Conservation (phyloP, 768 basidiomycete genomes). For the Mycena chlorophos region DNA sequence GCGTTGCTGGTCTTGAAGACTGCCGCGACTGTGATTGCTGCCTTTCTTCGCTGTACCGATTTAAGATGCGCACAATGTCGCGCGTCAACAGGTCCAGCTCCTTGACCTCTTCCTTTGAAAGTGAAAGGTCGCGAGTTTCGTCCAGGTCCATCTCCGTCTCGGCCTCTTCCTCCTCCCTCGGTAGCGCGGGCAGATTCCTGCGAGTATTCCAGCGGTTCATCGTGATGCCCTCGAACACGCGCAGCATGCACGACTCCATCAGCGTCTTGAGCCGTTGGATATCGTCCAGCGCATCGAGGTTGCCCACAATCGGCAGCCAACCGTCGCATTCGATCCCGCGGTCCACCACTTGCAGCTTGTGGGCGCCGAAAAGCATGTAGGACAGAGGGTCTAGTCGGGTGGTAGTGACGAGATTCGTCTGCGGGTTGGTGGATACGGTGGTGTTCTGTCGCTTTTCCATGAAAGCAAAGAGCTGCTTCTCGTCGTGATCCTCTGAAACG, state of each 20-base stretch:
- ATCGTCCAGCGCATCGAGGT: constrained; percentile 73
- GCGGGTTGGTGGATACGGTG: constrained; percentile 45
- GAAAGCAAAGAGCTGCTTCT: constrained; percentile 81
- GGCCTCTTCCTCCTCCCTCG: constrained; percentile 50
- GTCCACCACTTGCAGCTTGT: constrained; percentile 67
- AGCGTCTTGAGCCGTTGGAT: constrained; percentile 77
- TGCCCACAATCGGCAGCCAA: constrained; percentile 85
- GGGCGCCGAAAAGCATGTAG: constrained; percentile 89
- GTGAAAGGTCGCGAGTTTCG: constrained; percentile 44
- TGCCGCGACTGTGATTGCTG: constrained; percentile 54
- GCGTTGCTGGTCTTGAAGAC: constrained; percentile 69
- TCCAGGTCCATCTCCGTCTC: constrained; percentile 59
- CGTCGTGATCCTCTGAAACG: constrained; percentile 37
- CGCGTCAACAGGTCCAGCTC: constrained; percentile 76
- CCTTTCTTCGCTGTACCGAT: constrained; percentile 69
- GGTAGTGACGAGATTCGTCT: constrained; percentile 75
- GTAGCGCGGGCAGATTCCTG: constrained; percentile 34
- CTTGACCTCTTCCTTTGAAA: constrained; percentile 67
- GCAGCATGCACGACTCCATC: constrained; percentile 82
- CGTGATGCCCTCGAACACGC: constrained; percentile 86
- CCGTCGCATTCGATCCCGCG: constrained; percentile 83
- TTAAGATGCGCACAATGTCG: constrained; percentile 72
- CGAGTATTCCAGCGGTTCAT: constrained; percentile 40
- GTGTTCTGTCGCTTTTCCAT: constrained; percentile 83
- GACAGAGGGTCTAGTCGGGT: constrained; percentile 86